Conservation (phyloP, 306 rosid species). For the Lathyrus sativus region DNA sequence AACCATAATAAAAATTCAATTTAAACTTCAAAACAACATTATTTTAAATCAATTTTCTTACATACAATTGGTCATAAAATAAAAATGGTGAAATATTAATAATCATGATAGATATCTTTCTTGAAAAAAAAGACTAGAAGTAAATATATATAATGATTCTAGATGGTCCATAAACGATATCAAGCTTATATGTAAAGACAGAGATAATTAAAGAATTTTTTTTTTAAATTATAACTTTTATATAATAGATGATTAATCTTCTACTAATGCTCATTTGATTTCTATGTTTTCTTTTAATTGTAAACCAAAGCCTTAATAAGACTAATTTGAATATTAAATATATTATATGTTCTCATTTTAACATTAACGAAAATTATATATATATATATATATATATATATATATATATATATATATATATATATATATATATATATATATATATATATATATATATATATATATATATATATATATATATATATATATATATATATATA, state of each 20-base stretch:
- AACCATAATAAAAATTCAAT: too few species aligned
- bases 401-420: not conserved
- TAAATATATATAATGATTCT: slow-evolving; percentile 14
- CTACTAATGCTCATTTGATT: not conserved
- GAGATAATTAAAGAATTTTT: not conserved
- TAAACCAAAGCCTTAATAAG: too few species aligned
- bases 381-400: too few species aligned
- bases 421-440: slow-evolving; percentile 17
- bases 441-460: too few species aligned
- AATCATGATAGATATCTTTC: not conserved
- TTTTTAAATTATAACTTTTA: not conserved
- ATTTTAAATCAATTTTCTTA: not conserved
- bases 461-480: too few species aligned
- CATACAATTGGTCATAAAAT: not conserved
- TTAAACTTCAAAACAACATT: not conserved
- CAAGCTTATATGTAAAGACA: slow-evolving; percentile 32
- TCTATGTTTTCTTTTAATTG: too few species aligned
- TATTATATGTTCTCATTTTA: too few species aligned
- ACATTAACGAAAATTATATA: too few species aligned
- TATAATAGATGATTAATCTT: not conserved
- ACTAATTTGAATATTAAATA: too few species aligned
- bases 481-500: too few species aligned
- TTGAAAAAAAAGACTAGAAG: slow-evolving; percentile 42
- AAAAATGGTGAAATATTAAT: not conserved
- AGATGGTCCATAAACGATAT: slow-evolving; percentile 30